Evolutionary conservation across 2,329 filamentous ascomycete species (phyloP), one percentile per base, ranked within the genome.

Genomic region (Botrytis medusae): DNA sequence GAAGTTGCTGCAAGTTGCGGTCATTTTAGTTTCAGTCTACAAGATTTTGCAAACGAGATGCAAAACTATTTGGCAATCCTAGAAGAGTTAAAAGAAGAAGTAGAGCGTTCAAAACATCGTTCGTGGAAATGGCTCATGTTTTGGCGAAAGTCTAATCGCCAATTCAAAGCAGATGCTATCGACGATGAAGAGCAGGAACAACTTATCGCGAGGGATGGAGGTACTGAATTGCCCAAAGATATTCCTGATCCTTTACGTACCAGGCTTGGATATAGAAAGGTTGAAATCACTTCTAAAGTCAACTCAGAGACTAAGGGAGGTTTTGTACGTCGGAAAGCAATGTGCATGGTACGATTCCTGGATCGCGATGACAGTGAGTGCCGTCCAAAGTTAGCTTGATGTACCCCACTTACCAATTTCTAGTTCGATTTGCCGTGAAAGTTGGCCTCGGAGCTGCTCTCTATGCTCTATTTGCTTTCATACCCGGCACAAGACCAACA

Each of bases 1-100:
- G 96, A 99, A 82, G 95, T 98, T 18, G 95, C 95, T 59, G 95
- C 96, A n/a, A 97, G 95, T 73, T 99, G 96, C 79, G 95, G 96
- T 0, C 95, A 98, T 82, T 99, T 98, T 80, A 95, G 93, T 80
- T 98, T 96, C 81, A 97, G 93, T 61, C 85, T 99, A 40, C 89
- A 96, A 75, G 93, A 96, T 77, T 95, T 98, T 79, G 95, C 94
- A 0, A 93, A 97, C 80, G 94, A 98, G 80, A 92, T 97, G 84
- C 90, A 93, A 76, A 88, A 88, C 20, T 96, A 97, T 78, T 83
- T 99, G 62, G 90, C 93, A 70, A 91, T 96, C 0, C 84, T 99
- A 7, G 94, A 98, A 79, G 93, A 97, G 60, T 83, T 98, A 59
- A 95, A 96, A 81, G 88, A 92, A 75, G 84, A 89, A 29, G 90